Conservation (phyloP, 768 basidiomycete genomes). For the Myochromella boudieri region DNA sequence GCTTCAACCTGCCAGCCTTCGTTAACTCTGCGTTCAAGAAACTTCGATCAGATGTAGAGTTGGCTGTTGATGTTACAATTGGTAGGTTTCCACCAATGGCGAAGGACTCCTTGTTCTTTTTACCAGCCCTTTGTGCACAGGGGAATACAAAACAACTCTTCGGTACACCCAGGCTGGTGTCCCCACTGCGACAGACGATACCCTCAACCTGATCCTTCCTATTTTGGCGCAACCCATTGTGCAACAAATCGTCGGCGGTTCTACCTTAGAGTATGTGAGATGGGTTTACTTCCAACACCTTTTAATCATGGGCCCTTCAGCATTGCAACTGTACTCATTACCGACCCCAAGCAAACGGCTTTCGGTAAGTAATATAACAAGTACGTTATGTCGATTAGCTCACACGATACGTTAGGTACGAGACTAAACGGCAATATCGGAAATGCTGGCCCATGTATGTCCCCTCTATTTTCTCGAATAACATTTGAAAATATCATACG, state of each 20-base stretch:
- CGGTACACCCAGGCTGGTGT: constrained; percentile 58
- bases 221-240: constrained; percentile 74
- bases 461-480: no score
- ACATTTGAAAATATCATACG: constrained; percentile 6
- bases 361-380: constrained; percentile 44
- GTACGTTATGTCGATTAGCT: neutral
- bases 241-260: constrained; percentile 63
- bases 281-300: neutral
- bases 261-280: constrained; percentile 47
- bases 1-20: constrained; percentile 62
- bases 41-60: constrained; percentile 58
- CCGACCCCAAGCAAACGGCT: constrained; percentile 51
- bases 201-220: constrained; percentile 63
- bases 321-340: constrained; percentile 61
- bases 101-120: neutral
- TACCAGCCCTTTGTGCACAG: constrained; percentile 28
- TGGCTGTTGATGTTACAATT: constrained; percentile 56
- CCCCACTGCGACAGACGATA: constrained; percentile 59
- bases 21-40: constrained; percentile 67
- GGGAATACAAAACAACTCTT: constrained; percentile 62
- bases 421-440: constrained; percentile 61
- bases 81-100: constrained; percentile 33
- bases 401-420: constrained; percentile 33
- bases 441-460: constrained; percentile 72
- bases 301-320: constrained; percentile 26